Base-by-base conservation (phyloP, 352 stramenopile genomes). In the Globisporangium orthogonon region DNA sequence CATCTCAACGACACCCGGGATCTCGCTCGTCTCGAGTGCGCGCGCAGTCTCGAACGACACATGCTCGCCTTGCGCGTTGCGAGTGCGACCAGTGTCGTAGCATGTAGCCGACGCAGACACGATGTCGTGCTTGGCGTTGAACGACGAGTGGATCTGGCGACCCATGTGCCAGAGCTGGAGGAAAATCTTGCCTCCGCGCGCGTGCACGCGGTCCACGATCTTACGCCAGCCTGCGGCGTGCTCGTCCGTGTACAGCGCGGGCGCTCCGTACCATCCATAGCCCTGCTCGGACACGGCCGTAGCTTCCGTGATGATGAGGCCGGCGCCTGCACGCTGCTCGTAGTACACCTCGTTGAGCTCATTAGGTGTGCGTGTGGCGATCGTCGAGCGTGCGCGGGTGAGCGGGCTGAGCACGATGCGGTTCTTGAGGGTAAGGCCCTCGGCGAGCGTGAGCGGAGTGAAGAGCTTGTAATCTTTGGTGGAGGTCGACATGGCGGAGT, bases 161-260 rank as follows among this genome's bases (percentile, higher is more conserved):
- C 82, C 82, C 46, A 72, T 66, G 58, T 91, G 79, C 77, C 77
- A 89, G 5, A 92, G 55, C 65, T 92, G 82, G 15, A 69, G 28
- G 43, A 69, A 81, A 40, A 89, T 89, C 18, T 64, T 60, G 44
- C 68, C 74, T 40, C 45, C 83, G 11, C 55, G 44, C 3, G 52
- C 18, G 33, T 37, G 33, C 33, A 37, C 33, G 4, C 33, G 33
- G 4, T 37, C 33, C 6, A 37, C 33, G 33, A 37, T 9, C 33
- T 37, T 37, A 9, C 33, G 33, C 33, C 33, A 37, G 33, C 33
- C 33, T 37, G 33, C 33, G 5, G 33, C 33, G 33, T 37, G 33
- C 33, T 37, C 33, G 33, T 37, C 33, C 33, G 33, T 37, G 33
- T 71, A 71, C 46, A 81, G 69, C n/a, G 51, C 62, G 14, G 69